These are phyloP conservation scores for Pichia sp. DNA, from an alignment of 1,139 yeast species.

Conservation along the genomic window DNA sequence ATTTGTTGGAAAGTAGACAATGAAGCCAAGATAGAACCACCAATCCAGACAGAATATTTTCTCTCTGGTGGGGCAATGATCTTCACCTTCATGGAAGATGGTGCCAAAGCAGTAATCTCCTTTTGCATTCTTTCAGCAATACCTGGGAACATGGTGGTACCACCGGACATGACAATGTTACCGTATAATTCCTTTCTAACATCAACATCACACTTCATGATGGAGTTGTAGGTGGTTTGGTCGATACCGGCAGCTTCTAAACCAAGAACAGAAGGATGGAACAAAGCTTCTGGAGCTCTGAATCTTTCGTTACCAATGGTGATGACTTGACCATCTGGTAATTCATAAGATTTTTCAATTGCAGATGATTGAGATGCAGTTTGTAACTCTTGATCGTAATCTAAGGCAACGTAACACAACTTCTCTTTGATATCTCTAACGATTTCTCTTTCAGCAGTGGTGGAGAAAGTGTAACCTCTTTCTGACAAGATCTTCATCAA, in stretches of 20 bases:
- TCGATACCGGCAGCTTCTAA: slow-evolving; percentile 99
- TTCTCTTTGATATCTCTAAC: slow-evolving; percentile 99
- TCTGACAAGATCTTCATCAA: slow-evolving; percentile 96
- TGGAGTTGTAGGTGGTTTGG: slow-evolving; percentile 98
- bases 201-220: slow-evolving; percentile 98
- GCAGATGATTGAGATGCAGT: slow-evolving; percentile 98
- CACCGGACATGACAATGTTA: slow-evolving; percentile 99
- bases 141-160: slow-evolving; percentile 99
- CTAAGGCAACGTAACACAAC: slow-evolving; percentile 81
- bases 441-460: slow-evolving; percentile 99
- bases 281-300: slow-evolving; percentile 99
- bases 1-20: slow-evolving; percentile 99
- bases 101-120: slow-evolving; percentile 99
- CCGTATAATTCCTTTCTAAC: slow-evolving; percentile 98
- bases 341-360: slow-evolving; percentile 97
- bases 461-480: slow-evolving; percentile 98
- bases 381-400: slow-evolving; percentile 81
- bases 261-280: slow-evolving; percentile 98
- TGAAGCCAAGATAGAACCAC: slow-evolving; percentile 99
- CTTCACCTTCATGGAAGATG: slow-evolving; percentile 99
- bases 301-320: slow-evolving; percentile 99
- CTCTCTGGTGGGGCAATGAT: slow-evolving; percentile 99
- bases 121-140: slow-evolving; percentile 99
- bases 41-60: slow-evolving; percentile 99
- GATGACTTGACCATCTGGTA: slow-evolving; percentile 99